Evolutionary conservation across 495 filamentous ascomycete species (phyloP).

Genomic region (Aspergillus incahuasiensis): DNA sequence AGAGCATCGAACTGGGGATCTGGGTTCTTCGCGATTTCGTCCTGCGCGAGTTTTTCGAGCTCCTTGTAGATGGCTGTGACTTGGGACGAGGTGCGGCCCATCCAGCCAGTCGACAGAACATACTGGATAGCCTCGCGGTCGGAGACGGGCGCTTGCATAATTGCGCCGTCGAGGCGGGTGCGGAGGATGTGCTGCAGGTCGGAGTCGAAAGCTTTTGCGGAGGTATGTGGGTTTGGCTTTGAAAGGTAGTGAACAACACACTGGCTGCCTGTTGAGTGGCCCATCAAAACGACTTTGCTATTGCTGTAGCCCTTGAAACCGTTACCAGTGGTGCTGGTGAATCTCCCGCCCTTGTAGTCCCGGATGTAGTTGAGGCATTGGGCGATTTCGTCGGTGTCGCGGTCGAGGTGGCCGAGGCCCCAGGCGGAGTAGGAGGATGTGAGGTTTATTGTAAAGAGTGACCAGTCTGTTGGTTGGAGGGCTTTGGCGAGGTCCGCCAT

Average conservation of each 20-base stretch:
- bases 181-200: conserved; percentile 25
- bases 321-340: conserved; percentile 4
- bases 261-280: conserved; percentile 82
- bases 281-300: conserved; percentile 69
- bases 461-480: conserved; percentile 56
- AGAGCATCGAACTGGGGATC: conserved; percentile 25
- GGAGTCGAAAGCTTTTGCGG: conserved; percentile 29
- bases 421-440: conserved; percentile 66
- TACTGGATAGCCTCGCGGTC: conserved; percentile 67
- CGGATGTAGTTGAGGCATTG: conserved; percentile 67
- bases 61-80: conserved; percentile 29
- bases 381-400: conserved; percentile 72
- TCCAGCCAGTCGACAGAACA: conserved; percentile 29
- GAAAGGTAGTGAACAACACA: conserved; percentile 72
- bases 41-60: conserved; percentile 24
- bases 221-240: conserved; percentile 30
- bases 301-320: background rate
- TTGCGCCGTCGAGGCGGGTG: conserved; percentile 63
- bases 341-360: conserved; percentile 33
- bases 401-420: conserved; percentile 60
- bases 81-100: conserved; percentile 23
- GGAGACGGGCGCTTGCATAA: conserved; percentile 75
- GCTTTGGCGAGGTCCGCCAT: conserved; percentile 44
- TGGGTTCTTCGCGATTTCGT: conserved; percentile 10
- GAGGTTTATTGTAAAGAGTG: conserved; percentile 58